Evolutionary conservation across 1,139 yeast genomes (phyloP).

Genomic region (Meyerozyma elateridarum): DNA sequence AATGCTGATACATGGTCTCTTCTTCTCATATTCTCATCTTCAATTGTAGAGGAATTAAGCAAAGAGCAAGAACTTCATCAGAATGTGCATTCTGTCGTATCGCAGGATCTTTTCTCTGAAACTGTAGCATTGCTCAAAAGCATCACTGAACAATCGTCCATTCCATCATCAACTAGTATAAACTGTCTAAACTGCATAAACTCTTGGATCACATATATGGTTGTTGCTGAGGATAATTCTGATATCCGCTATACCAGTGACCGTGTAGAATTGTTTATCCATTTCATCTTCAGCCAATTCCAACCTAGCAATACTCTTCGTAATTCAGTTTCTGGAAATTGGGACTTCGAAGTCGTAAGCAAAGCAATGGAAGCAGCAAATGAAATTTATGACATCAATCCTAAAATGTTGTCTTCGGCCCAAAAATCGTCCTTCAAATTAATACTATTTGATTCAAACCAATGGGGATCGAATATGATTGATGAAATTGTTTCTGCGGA

Average conservation of each 20-base stretch:
- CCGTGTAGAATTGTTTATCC: conserved; percentile 14
- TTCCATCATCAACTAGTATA: background rate
- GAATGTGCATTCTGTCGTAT: background rate
- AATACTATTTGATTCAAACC: conserved; percentile 31
- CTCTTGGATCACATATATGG: conserved; percentile 32
- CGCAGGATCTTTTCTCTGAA: background rate
- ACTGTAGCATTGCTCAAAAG: conserved; percentile 8
- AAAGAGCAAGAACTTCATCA: conserved; percentile 13
- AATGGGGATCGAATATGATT: conserved; percentile 37
- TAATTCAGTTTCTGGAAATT: conserved; percentile 10
- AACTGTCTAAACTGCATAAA: conserved; percentile 27
- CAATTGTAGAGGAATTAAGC: conserved; percentile 52
- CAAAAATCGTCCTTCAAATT: conserved; percentile 20
- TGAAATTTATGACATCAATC: conserved; percentile 45
- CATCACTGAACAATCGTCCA: conserved; percentile 7
- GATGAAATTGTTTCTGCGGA: conserved; percentile 18
- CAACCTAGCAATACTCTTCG: conserved; percentile 10
- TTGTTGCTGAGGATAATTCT: conserved; percentile 33
- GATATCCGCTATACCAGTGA: conserved; percentile 27
- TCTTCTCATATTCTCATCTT: conserved; percentile 25
- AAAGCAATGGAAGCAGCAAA: conserved; percentile 33
- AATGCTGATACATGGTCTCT: conserved; percentile 11
- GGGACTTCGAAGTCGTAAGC: conserved; percentile 16
- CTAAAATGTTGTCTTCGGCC: conserved; percentile 30
- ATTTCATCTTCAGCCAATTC: conserved; percentile 20